Evolutionary conservation across 768 basidiomycete species (phyloP).

Genomic region (Auriculariales sp.): DNA sequence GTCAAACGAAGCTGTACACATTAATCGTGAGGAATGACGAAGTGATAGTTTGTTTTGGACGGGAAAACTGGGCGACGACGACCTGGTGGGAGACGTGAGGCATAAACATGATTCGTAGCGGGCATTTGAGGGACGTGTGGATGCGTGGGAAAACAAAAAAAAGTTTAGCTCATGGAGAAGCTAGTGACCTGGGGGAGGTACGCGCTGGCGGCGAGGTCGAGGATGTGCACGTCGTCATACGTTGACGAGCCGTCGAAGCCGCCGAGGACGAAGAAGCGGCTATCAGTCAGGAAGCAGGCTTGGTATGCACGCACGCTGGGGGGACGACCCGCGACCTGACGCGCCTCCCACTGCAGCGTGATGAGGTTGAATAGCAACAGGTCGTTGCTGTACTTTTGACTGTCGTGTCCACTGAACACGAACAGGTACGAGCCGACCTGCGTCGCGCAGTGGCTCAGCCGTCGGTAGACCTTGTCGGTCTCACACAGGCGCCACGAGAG

Average conservation of each 20-base stretch:
- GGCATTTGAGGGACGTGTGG: background rate
- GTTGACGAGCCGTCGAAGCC: slow-evolving; percentile 45
- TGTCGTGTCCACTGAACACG: slow-evolving; percentile 80
- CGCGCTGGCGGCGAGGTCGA: slow-evolving; percentile 77
- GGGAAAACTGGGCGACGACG: too few relatives aligned
- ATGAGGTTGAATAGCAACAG: slow-evolving; percentile 80
- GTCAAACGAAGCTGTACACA: too few relatives aligned
- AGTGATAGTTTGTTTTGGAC: too few relatives aligned
- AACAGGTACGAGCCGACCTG: slow-evolving; percentile 89
- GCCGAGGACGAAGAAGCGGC: slow-evolving; percentile 73
- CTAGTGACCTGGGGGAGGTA: slow-evolving; percentile 85
- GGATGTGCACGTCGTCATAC: slow-evolving; percentile 71
- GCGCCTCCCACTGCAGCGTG: slow-evolving; percentile 69
- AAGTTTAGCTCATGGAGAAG: slow-evolving; percentile 31
- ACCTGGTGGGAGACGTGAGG: too few relatives aligned
- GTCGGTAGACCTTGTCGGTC: slow-evolving; percentile 30
- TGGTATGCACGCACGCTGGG: slow-evolving; percentile 78
- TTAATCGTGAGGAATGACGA: too few relatives aligned
- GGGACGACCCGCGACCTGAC: slow-evolving; percentile 48
- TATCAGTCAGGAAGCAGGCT: slow-evolving; percentile 66
- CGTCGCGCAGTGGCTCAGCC: slow-evolving; percentile 75
- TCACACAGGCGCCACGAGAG: slow-evolving; percentile 20
- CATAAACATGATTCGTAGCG: too few relatives aligned
- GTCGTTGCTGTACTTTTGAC: slow-evolving; percentile 50
- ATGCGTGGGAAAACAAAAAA: background rate